A percentile compares a stretch with the other conserved stretches of the same genome.
phyloP scores from a whole-genome alignment of 345 rosid species.

The Rhodamnia argentea region DNA sequence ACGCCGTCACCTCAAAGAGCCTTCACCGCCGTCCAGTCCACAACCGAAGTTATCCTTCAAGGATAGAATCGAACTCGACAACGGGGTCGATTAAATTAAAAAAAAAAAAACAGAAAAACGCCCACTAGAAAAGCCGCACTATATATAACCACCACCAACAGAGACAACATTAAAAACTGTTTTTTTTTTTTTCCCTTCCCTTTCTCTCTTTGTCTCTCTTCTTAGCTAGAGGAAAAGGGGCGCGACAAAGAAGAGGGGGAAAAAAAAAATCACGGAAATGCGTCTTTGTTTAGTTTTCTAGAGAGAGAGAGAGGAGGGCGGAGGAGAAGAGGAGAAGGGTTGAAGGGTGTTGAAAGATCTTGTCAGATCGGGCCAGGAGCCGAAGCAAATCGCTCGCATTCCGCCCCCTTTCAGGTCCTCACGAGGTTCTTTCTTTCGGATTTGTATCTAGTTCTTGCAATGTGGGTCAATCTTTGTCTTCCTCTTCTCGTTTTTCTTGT shows the following conservation, averaged over 20 bases:
- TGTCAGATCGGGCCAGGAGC: conserved; percentile 32
- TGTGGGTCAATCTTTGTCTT: conserved; percentile 7
- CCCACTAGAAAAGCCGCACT: conserved; percentile 16
- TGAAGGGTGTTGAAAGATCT: conserved; percentile 12
- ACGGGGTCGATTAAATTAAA: background rate
- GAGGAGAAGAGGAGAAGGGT: background rate
- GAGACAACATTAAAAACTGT: background rate
- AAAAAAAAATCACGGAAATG: conserved; percentile 4
- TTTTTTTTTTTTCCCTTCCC: background rate
- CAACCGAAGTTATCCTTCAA: background rate
- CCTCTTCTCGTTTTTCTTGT: background rate
- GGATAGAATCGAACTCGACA: background rate
- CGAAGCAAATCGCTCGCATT: conserved; percentile 13
- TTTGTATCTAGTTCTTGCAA: conserved; percentile 1
- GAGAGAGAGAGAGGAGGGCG: background rate
- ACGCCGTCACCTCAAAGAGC: conserved; percentile 5
- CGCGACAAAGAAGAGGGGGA: background rate
- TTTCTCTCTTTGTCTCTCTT: background rate
- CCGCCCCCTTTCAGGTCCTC: conserved; percentile 4
- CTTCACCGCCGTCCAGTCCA: background rate
- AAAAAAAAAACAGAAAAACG: conserved; percentile 7
- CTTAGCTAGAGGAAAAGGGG: background rate
- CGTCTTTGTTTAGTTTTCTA: conserved; percentile 7
- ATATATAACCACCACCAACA: conserved; percentile 4
- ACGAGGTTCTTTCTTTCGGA: background rate